Evolutionary conservation across 306 rosid genomes (phyloP).

Genomic region (Quercus glauca): DNA sequence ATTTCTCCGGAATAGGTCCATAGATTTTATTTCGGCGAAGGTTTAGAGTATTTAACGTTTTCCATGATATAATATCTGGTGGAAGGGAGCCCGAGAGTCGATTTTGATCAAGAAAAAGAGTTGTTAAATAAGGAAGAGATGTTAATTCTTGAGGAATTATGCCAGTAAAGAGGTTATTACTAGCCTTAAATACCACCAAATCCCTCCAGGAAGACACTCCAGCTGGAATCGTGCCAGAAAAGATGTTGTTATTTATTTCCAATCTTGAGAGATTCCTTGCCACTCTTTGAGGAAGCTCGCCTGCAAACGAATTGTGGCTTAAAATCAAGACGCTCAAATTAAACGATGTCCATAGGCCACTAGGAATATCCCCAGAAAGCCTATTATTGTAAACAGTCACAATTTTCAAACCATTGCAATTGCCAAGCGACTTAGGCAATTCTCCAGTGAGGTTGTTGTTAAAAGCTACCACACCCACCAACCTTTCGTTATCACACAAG

Average conservation of each 20-base stretch:
- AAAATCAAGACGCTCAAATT: slow-evolving; percentile 30
- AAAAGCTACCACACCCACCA: slow-evolving; percentile 30
- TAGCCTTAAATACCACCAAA: slow-evolving; percentile 43
- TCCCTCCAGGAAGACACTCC: slow-evolving; percentile 48
- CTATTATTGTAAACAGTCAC: slow-evolving; percentile 35
- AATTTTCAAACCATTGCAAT: slow-evolving; percentile 30
- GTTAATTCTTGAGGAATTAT: slow-evolving; percentile 56
- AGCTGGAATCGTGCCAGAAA: slow-evolving; percentile 54
- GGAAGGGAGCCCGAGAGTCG: slow-evolving; percentile 51
- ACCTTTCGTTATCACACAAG: slow-evolving; percentile 10
- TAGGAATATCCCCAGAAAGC: slow-evolving; percentile 58
- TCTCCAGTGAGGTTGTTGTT: slow-evolving; percentile 53
- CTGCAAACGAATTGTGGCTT: slow-evolving; percentile 45
- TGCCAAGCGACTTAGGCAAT: slow-evolving; percentile 62
- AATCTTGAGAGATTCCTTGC: slow-evolving; percentile 34
- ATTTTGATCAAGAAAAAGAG: slow-evolving; percentile 51
- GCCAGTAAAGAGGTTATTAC: slow-evolving; percentile 53
- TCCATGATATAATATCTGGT: slow-evolving; percentile 42
- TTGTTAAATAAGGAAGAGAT: slow-evolving; percentile 27
- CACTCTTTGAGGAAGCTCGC: slow-evolving; percentile 54
- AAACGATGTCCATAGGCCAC: slow-evolving; percentile 58
- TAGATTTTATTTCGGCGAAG: slow-evolving; percentile 44
- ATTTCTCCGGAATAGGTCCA: slow-evolving; percentile 44
- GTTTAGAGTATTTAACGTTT: slow-evolving; percentile 33
- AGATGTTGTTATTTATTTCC: slow-evolving; percentile 51